phyloP scores from a whole-genome alignment of 2,329 filamentous ascomycete genomes.

The Fusarium metavorans region DNA sequence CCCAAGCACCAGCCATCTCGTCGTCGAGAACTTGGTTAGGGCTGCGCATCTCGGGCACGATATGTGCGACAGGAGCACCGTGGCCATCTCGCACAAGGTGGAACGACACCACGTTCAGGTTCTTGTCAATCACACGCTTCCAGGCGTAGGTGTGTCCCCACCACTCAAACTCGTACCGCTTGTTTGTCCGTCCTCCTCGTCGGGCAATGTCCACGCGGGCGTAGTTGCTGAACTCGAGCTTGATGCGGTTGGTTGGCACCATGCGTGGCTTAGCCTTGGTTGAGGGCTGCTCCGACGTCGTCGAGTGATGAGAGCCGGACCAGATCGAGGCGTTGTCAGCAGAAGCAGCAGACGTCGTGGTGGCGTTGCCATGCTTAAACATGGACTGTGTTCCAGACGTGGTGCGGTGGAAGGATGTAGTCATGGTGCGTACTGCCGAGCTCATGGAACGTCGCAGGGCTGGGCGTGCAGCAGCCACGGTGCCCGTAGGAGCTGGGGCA shows the following conservation, averaged over 20 bases:
- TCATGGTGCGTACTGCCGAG: constrained; percentile 62
- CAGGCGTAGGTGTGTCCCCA: constrained; percentile 90
- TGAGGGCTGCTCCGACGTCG: constrained; percentile 37
- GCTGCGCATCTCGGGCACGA: constrained; percentile 83
- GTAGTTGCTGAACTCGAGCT: constrained; percentile 97
- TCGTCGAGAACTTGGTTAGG: constrained; percentile 78
- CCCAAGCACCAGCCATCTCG: constrained; percentile 84
- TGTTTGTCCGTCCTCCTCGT: constrained; percentile 71
- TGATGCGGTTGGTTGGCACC: constrained; percentile 80
- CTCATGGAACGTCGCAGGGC: constrained; percentile 59
- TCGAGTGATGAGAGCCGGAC: constrained; percentile 40
- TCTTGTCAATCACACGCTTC: constrained; percentile 81
- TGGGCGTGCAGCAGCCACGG: constrained; percentile 54
- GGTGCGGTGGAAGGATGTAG: constrained; percentile 49
- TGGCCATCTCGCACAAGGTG: constrained; percentile 78
- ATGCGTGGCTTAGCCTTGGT: constrained; percentile 51
- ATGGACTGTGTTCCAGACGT: constrained; percentile 38
- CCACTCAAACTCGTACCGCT: constrained; percentile 92
- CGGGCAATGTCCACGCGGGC: constrained; percentile 87
- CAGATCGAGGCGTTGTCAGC: constrained; percentile 40
- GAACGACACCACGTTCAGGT: constrained; percentile 78
- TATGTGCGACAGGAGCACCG: constrained; percentile 78
- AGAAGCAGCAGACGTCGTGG: constrained; percentile 26
- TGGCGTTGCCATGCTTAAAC: constrained; percentile 32
- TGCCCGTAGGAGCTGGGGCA: constrained; percentile 37